A percentile compares a stretch with the other conserved stretches of the same genome.
Evolutionary conservation across 1,139 yeast genomes (phyloP).

Genomic region (Suhomyces chickasaworum): DNA sequence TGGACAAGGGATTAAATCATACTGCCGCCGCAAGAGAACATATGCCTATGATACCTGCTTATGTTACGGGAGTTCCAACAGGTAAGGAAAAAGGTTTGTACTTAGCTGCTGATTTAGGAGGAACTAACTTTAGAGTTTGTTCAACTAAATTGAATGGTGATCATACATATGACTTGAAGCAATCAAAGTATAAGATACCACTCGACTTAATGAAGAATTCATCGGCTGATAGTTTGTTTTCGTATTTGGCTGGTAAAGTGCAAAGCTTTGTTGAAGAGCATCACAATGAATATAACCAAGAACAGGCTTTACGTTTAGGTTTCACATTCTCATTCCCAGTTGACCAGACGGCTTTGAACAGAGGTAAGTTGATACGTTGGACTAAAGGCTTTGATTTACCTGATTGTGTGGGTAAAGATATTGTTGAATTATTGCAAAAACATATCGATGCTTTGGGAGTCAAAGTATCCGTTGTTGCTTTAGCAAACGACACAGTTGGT

Average conservation of each 20-base stretch:
- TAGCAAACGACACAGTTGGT: conserved; percentile 95
- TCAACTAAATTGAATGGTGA: conserved; percentile 80
- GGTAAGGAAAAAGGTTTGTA: conserved; percentile 79
- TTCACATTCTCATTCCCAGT: conserved; percentile 94
- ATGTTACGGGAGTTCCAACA: conserved; percentile 74
- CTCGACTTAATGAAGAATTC: conserved; percentile 62
- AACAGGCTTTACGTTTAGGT: conserved; percentile 64
- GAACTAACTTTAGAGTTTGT: conserved; percentile 88
- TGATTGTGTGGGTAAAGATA: conserved; percentile 82
- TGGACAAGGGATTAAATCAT: conserved; percentile 58
- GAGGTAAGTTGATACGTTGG: conserved; percentile 88
- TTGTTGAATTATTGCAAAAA: conserved; percentile 68
- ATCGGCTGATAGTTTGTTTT: conserved; percentile 59
- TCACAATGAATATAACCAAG: conserved; percentile 49
- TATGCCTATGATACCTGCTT: conserved; percentile 90
- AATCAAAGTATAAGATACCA: conserved; percentile 75
- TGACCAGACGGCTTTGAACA: conserved; percentile 73
- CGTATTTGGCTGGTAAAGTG: conserved; percentile 72
- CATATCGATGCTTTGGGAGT: conserved; percentile 59
- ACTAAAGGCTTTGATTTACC: conserved; percentile 88
- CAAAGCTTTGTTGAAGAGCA: conserved; percentile 61
- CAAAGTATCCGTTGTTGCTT: conserved; percentile 79
- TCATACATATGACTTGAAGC: conserved; percentile 71
- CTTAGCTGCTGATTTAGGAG: conserved; percentile 86
- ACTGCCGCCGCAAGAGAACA: conserved; percentile 41